Evolutionary conservation across 2,329 filamentous ascomycete species (phyloP), one percentile per base, ranked within the genome.

Genomic region (Alternaria incomplexa): DNA sequence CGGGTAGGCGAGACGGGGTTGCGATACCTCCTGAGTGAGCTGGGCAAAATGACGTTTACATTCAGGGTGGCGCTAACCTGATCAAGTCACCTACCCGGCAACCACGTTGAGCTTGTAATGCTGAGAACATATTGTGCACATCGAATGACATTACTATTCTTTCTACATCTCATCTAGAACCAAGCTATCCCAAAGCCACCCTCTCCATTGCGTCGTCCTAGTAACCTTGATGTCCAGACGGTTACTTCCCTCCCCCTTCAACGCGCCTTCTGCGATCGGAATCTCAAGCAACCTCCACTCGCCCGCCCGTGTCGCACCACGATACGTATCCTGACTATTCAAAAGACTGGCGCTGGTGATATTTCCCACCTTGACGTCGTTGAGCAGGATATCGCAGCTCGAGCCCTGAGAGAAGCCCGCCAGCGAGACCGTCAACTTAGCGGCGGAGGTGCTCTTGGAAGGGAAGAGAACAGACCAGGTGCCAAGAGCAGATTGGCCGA

Each of bases 201-300:
- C 81, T 44, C 78, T 73, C 81, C 81, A 83, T 46, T 64, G 62
- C 15, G 77, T 74, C 13, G 70, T 78, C 61, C 65, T 73, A 13
- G 74, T 77, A 20, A 83, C 79, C 20, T 67, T 70, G 53, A 83
- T 77, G 26, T 79, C 78, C 36, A 83, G 45, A 0, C 48, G 48
- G 53, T 63, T 75, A 58, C 82, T 83, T 54, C 60, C 61, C 4
- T 78, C 81, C 9, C 65, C 52, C 57, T 67, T 76, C 59, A 83
- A 61, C 36, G 56, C 56, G 10, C 68, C 76, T 25, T 69, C 69
- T 3, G 59, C 61, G 12, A 83, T 69, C 0, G 64, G 61, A 56
- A 81, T 83, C 71, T 85, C 81, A 23, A 83, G 79, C 20, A 82
- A 75, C 57, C 81, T 75, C 83, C 83, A 85, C 73, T 85, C 83